A percentile compares a stretch with the other conserved stretches of the same genome.
Conservation (phyloP, 2,329 filamentous ascomycete species). For the Clonostachys rhizophaga region DNA sequence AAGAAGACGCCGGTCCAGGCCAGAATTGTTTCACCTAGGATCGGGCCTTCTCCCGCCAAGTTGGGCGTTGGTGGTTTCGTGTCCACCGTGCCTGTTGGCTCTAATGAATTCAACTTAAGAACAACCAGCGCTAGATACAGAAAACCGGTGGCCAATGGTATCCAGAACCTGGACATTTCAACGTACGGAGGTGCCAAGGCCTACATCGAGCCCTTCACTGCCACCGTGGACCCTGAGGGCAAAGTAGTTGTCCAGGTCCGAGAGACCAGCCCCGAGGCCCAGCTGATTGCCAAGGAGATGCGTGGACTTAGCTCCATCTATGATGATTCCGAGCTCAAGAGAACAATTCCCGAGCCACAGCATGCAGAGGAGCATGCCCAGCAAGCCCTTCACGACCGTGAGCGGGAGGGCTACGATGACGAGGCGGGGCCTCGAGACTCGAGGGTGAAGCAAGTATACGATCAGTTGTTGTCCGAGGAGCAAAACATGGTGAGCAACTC, state of each 20-base stretch:
- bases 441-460: slow-evolving; percentile 1
- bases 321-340: slow-evolving; percentile 13
- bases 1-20: slow-evolving; percentile 41
- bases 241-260: slow-evolving; percentile 38
- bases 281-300: slow-evolving; percentile 41
- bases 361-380: not conserved
- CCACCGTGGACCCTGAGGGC: slow-evolving; percentile 44
- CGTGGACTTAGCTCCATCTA: slow-evolving; percentile 27
- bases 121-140: not conserved
- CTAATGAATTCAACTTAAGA: slow-evolving; percentile 32
- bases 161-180: slow-evolving; percentile 38
- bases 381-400: not conserved
- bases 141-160: slow-evolving; percentile 19
- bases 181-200: slow-evolving; percentile 49
- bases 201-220: slow-evolving; percentile 39
- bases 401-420: not conserved
- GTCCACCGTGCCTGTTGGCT: slow-evolving; percentile 30
- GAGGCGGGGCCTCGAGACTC: too few relatives aligned
- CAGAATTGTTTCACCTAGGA: slow-evolving; percentile 43
- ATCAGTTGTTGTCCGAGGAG: slow-evolving; percentile 58
- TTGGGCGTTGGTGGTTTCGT: slow-evolving; percentile 54
- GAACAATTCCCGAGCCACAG: slow-evolving; percentile 4
- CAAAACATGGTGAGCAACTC: slow-evolving; percentile 34
- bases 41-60: slow-evolving; percentile 24
- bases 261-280: slow-evolving; percentile 28